Evolutionary conservation across 1,284 basidiomycete genomes (phyloP).

Genomic region (Cutaneotrichosporon sp.): DNA sequence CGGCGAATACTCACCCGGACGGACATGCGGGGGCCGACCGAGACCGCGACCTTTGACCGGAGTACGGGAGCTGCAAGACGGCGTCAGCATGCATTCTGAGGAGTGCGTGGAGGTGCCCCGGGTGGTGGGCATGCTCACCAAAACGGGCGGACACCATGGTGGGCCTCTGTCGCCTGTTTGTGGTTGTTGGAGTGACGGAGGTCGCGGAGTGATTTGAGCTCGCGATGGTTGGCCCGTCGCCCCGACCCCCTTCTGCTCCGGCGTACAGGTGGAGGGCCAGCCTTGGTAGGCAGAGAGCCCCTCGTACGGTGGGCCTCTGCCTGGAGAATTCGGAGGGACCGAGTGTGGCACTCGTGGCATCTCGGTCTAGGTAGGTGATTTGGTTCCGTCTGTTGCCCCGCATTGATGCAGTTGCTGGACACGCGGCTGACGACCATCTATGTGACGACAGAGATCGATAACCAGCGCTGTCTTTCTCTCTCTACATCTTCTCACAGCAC

Average conservation of each 20-base stretch:
- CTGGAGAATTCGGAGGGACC: slow-evolving; percentile 3
- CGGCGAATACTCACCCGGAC: slow-evolving; percentile 19
- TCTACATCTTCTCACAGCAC: not conserved
- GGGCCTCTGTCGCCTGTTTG: slow-evolving; percentile 16
- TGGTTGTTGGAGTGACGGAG: slow-evolving; percentile 13
- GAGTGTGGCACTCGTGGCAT: slow-evolving; percentile 8
- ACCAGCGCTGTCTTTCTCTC: not conserved
- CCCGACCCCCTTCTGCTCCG: not conserved
- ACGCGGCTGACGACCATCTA: not conserved
- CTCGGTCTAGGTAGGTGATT: not conserved
- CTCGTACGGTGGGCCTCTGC: slow-evolving; percentile 5
- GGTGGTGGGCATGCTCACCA: slow-evolving; percentile 21
- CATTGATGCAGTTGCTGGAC: not conserved
- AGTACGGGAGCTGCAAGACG: slow-evolving; percentile 33
- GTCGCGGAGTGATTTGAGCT: slow-evolving; percentile 19
- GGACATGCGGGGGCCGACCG: slow-evolving; percentile 24
- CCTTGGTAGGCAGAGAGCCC: not conserved
- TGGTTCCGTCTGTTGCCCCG: slow-evolving; percentile 10
- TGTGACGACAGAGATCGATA: not conserved
- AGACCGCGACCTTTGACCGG: slow-evolving; percentile 30
- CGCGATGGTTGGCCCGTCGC: slow-evolving; percentile 15
- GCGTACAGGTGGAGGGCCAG: not conserved
- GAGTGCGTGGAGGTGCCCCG: not conserved
- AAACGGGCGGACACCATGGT: slow-evolving; percentile 40
- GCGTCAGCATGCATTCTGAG: slow-evolving; percentile 10